Conservation (phyloP, 768 basidiomycete genomes). For the Sarcomyxa edulis region DNA sequence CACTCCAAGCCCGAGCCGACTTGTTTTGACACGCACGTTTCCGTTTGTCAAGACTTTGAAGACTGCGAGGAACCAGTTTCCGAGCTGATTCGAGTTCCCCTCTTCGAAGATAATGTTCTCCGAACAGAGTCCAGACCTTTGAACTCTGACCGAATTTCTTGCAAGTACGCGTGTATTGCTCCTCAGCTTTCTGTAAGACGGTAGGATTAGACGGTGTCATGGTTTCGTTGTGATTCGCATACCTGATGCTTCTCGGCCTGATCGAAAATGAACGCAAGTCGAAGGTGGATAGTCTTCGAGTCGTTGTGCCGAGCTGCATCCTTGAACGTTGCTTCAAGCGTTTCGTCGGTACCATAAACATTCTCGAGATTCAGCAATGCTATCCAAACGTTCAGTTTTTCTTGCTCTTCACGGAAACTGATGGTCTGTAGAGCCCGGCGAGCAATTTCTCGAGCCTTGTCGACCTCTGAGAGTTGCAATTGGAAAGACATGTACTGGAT, state of each 20-base stretch:
- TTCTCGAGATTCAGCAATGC: conserved; percentile 94
- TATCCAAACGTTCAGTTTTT: conserved; percentile 96
- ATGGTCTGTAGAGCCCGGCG: conserved; percentile 82
- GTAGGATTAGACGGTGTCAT: conserved; percentile 1
- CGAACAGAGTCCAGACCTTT: conserved; percentile 90
- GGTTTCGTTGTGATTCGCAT: no score
- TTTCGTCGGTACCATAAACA: conserved; percentile 81
- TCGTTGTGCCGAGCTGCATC: conserved; percentile 90
- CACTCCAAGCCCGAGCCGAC: not conserved
- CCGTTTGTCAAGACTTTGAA: conserved; percentile 89
- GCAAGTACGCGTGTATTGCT: conserved; percentile 79
- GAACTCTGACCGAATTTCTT: conserved; percentile 95
- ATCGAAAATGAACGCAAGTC: conserved; percentile 80
- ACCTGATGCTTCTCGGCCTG: conserved; percentile 82
- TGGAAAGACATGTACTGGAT: conserved; percentile 99
- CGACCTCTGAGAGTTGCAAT: conserved; percentile 91
- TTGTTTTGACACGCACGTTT: conserved; percentile 63
- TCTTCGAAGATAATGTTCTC: conserved; percentile 72
- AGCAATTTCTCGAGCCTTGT: conserved; percentile 88
- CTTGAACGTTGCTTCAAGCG: conserved; percentile 76
- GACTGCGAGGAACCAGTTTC: conserved; percentile 76
- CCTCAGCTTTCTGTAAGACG: conserved; percentile 75
- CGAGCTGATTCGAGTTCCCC: conserved; percentile 77
- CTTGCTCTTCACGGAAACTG: conserved; percentile 92
- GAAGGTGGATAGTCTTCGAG: conserved; percentile 84